Evolutionary conservation across 1,139 yeast species (phyloP).

Genomic region (Pichia sp.): DNA sequence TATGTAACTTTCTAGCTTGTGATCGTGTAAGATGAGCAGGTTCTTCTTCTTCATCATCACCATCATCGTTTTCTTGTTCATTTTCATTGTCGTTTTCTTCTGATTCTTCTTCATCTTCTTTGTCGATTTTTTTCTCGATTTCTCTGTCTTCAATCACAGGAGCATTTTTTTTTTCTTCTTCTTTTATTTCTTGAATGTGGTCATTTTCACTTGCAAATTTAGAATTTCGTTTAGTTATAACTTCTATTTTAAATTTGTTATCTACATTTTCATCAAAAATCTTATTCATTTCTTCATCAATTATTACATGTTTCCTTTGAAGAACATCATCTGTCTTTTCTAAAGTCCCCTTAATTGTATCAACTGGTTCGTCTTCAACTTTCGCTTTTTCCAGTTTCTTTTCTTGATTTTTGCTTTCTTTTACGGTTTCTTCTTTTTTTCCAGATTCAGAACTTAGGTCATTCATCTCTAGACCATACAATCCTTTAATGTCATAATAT

Average conservation of each 20-base stretch:
- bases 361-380: background rate
- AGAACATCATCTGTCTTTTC: slow-evolving; percentile 1
- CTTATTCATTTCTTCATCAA: slow-evolving; percentile 16
- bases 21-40: slow-evolving; percentile 17
- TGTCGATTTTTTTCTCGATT: background rate
- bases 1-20: slow-evolving; percentile 13
- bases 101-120: background rate
- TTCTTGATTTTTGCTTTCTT: slow-evolving; percentile 5
- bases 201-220: background rate
- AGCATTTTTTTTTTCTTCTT: background rate
- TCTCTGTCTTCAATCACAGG: background rate
- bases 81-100: slow-evolving; percentile 4
- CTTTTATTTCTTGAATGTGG: background rate
- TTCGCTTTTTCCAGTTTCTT: slow-evolving; percentile 1
- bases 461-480: slow-evolving; percentile 22
- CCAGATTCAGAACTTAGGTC: slow-evolving; percentile 14
- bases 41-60: slow-evolving; percentile 12
- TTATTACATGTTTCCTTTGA: slow-evolving; percentile 14
- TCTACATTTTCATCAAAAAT: slow-evolving; percentile 1
- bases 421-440: slow-evolving; percentile 1
- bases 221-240: background rate
- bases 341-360: background rate
- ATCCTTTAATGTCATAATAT: slow-evolving; percentile 27
- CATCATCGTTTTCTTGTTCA: slow-evolving; percentile 6
- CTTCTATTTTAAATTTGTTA: too few relatives aligned